Percentiles rank a stretch among this genome's conserved stretches.
Conservation (phyloP, 2,329 filamentous ascomycete species). For the Cladophialophora yegresii region DNA sequence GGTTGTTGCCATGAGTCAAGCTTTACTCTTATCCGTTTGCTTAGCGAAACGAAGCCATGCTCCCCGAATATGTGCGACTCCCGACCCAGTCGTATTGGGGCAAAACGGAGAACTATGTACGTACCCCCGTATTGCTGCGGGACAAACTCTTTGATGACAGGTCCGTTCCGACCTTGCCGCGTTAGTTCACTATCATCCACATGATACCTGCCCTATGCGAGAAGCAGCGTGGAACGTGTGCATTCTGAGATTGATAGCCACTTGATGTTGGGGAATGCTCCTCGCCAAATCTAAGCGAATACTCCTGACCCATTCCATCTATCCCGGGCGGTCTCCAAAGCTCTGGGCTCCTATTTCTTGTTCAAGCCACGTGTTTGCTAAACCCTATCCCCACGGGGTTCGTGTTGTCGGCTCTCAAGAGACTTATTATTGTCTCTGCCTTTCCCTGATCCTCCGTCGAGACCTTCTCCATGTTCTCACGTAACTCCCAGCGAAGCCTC, state of each 20-base stretch:
- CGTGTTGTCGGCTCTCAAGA: neutral
- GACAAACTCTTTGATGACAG: neutral
- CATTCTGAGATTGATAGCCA: neutral
- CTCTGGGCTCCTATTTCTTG: neutral
- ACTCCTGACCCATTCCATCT: neutral
- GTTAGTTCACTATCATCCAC: slow-evolving; percentile 3
- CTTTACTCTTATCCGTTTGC: slow-evolving; percentile 1
- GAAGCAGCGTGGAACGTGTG: neutral
- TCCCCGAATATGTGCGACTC: slow-evolving; percentile 1
- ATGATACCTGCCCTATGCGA: neutral
- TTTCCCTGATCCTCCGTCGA: neutral
- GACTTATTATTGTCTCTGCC: slow-evolving; percentile 3
- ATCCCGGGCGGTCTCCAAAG: neutral
- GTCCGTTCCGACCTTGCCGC: slow-evolving; percentile 8
- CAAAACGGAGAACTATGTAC: neutral
- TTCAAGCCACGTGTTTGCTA: neutral
- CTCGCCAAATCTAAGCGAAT: neutral
- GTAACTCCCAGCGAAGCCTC: neutral
- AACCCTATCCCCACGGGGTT: slow-evolving; percentile 12
- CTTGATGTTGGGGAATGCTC: neutral
- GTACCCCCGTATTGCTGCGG: neutral
- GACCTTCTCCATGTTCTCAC: neutral
- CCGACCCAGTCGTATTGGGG: neutral
- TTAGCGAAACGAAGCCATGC: neutral
- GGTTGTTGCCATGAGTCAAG: too few species aligned